Evolutionary conservation across 177 flowering plant genomes (phyloP).

Genomic region (Viscum album): DNA sequence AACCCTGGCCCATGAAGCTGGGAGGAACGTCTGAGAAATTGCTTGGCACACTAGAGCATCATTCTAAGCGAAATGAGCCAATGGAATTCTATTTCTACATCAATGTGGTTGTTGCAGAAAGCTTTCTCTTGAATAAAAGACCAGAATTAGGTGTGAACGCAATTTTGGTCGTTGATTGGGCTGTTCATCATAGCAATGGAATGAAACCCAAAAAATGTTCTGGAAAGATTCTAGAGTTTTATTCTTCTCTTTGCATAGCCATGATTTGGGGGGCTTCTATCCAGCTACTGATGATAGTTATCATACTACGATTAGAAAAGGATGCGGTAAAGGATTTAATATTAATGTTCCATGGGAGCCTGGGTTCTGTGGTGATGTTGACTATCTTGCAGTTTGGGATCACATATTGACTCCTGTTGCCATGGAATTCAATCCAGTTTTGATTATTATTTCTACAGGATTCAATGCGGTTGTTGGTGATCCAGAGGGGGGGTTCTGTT

Average conservation of each 20-base stretch:
- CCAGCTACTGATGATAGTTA: slow-evolving; percentile 73
- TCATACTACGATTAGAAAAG: slow-evolving; percentile 73
- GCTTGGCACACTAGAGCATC: slow-evolving; percentile 99
- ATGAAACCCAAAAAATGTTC: slow-evolving; percentile 94
- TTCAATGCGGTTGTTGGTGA: slow-evolving; percentile 97
- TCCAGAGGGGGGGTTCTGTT: slow-evolving; percentile 91
- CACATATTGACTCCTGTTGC: slow-evolving; percentile 80
- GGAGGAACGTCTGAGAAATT: no score
- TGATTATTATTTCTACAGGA: slow-evolving; percentile 82
- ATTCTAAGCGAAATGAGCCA: slow-evolving; percentile 74
- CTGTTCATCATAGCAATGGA: slow-evolving; percentile 99
- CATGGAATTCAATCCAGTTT: slow-evolving; percentile 68
- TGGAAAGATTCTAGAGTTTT: slow-evolving; percentile 86
- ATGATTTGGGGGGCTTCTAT: slow-evolving; percentile 74
- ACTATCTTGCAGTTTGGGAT: slow-evolving; percentile 96
- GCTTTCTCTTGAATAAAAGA: slow-evolving; percentile 57
- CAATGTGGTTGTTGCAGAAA: slow-evolving; percentile 81
- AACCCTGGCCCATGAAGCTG: no score
- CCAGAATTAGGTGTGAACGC: slow-evolving; percentile 72
- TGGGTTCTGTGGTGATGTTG: slow-evolving; percentile 84
- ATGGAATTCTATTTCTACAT: slow-evolving; percentile 95
- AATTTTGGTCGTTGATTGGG: slow-evolving; percentile 97
- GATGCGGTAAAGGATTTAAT: slow-evolving; percentile 73
- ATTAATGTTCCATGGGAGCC: slow-evolving; percentile 98
- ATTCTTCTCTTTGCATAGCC: slow-evolving; percentile 95